phyloP scores from a whole-genome alignment of 768 basidiomycete species.

The Amanita polypyramis region DNA sequence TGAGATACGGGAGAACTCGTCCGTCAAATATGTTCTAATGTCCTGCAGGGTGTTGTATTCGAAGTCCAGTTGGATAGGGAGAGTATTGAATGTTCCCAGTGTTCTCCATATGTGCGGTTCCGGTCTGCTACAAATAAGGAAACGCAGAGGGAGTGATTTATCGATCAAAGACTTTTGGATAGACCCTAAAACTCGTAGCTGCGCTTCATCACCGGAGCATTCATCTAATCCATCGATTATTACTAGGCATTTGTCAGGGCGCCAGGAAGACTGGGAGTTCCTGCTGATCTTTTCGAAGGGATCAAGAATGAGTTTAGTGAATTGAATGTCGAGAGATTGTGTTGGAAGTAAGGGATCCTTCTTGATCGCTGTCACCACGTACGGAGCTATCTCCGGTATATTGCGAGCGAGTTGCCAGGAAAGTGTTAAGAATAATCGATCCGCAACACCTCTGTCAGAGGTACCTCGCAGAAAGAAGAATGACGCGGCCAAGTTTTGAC shows the following conservation, averaged over 20 bases:
- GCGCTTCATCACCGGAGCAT: not conserved
- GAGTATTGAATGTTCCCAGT: not conserved
- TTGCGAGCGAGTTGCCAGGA: not conserved
- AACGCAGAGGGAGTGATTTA: not conserved
- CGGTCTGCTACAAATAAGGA: not conserved
- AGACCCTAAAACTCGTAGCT: not conserved
- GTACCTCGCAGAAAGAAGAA: not conserved
- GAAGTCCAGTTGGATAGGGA: not conserved
- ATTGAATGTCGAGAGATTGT: not conserved
- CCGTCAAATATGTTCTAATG: not conserved
- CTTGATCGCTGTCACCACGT: not conserved
- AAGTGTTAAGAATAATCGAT: not conserved
- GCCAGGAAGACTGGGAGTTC: not conserved
- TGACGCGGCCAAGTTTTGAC: not conserved
- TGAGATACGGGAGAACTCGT: not conserved
- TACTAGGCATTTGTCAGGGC: not conserved
- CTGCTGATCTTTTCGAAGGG: not conserved
- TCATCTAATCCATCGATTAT: slow-evolving; percentile 3
- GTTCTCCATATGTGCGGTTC: not conserved
- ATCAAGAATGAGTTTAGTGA: not conserved
- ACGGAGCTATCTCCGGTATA: not conserved
- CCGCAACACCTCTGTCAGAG: not conserved
- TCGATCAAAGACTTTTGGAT: not conserved
- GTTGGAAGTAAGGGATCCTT: not conserved
- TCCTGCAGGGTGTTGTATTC: not conserved